Conservation (phyloP, 2,329 filamentous ascomycete species). For the Trichoderma cornu-damae region DNA sequence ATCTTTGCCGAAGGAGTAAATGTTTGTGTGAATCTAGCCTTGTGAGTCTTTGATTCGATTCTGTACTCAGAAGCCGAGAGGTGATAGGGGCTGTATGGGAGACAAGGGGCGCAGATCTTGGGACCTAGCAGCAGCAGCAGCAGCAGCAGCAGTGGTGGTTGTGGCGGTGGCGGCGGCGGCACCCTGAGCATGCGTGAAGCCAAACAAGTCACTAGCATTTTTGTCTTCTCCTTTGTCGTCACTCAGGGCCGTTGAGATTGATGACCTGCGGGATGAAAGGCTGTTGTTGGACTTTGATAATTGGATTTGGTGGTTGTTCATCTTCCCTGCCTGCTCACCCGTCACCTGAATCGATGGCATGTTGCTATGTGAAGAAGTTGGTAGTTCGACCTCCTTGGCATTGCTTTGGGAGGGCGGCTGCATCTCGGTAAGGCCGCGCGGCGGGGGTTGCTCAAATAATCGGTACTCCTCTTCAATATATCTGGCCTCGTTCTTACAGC, state of each 20-base stretch:
- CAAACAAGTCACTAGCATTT: background rate
- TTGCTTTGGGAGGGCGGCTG: conserved; percentile 27
- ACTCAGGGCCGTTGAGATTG: conserved; percentile 44
- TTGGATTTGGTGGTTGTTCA: conserved; percentile 43
- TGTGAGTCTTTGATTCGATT: conserved; percentile 4
- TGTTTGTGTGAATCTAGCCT: background rate
- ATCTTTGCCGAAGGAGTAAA: conserved; percentile 16
- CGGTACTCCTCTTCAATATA: conserved; percentile 67
- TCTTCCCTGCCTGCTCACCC: conserved; percentile 23
- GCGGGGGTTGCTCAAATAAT: conserved; percentile 54
- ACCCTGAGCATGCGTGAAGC: conserved; percentile 25
- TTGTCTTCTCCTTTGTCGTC: conserved; percentile 37
- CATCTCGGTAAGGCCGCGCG: conserved; percentile 42
- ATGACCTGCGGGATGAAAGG: conserved; percentile 39
- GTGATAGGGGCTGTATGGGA: conserved; percentile 62
- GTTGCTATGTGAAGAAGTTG: conserved; percentile 58
- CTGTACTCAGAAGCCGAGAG: conserved; percentile 49
- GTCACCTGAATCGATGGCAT: conserved; percentile 39
- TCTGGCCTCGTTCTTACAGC: conserved; percentile 82
- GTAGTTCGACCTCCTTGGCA: conserved; percentile 18
- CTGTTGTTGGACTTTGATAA: conserved; percentile 41
- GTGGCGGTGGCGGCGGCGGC: too few relatives aligned
- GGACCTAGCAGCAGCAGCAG: background rate
- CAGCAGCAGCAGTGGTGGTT: too few relatives aligned
- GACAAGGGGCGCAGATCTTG: conserved; percentile 53